A percentile compares a stretch with the other conserved stretches of the same genome.
Evolutionary conservation across 352 stramenopile genomes (phyloP).

Genomic region (Globisporangium iwayamae): DNA sequence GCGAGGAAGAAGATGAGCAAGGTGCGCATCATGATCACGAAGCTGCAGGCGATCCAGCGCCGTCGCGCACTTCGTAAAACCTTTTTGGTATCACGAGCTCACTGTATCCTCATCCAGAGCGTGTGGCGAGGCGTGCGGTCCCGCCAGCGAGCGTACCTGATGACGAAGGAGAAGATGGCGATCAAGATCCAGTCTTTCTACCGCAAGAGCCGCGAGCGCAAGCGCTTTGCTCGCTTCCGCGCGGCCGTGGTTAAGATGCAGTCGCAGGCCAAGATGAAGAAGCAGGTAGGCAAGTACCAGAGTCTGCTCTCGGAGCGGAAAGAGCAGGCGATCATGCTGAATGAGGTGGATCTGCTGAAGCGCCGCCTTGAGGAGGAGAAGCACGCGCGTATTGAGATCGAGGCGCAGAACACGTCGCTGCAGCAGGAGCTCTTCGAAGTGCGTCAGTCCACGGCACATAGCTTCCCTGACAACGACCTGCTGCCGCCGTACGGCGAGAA

Average conservation of each 20-base stretch:
- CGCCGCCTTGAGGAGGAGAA: slow-evolving; percentile 79
- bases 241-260: slow-evolving; percentile 72
- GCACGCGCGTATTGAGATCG: slow-evolving; percentile 57
- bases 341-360: slow-evolving; percentile 69
- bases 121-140: slow-evolving; percentile 72
- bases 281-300: slow-evolving; percentile 71
- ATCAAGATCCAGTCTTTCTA: slow-evolving; percentile 58
- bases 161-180: slow-evolving; percentile 56
- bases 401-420: slow-evolving; percentile 69
- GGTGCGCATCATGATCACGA: slow-evolving; percentile 47
- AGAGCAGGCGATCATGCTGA: slow-evolving; percentile 75
- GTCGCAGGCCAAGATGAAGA: slow-evolving; percentile 67
- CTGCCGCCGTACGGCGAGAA: slow-evolving; percentile 20
- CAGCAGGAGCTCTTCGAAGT: slow-evolving; percentile 68
- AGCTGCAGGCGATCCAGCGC: slow-evolving; percentile 55
- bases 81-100: slow-evolving; percentile 40
- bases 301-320: slow-evolving; percentile 52
- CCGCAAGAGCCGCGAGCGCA: slow-evolving; percentile 41
- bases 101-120: slow-evolving; percentile 60
- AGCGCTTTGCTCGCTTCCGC: slow-evolving; percentile 55
- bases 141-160: slow-evolving; percentile 44
- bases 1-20: slow-evolving; percentile 47
- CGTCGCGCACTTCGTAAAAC: slow-evolving; percentile 35
- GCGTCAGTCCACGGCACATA: slow-evolving; percentile 40
- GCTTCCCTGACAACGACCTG: slow-evolving; percentile 44